Base-by-base conservation (phyloP, 345 rosid species). In the Boechera stricta region DNA sequence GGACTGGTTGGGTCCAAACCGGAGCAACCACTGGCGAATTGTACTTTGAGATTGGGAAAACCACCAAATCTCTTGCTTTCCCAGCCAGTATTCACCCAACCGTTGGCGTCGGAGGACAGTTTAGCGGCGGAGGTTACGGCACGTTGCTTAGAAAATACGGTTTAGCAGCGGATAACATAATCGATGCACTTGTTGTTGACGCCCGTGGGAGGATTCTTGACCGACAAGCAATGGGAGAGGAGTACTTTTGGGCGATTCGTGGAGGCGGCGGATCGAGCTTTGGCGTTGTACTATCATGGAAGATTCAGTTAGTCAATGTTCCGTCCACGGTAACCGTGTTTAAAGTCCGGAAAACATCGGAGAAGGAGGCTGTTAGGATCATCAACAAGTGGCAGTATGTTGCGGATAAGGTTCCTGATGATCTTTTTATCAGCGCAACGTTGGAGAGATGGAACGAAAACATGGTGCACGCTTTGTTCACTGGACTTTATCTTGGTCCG, bases 261-360 rank as follows among this genome's bases (percentile, higher is more conserved):
- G 90, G 90, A 3, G 90, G 88, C 1, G 88, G 88, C 0, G 91
- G 82, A 2, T 84, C 82, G 1, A 85, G 89, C 55, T 87, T 87
- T 35, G 82, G 86, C 10, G 63, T 87, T 24, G 77, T 87, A 7
- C 69, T 82, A 11, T 61, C 85, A 2, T 87, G 87, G 86, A 84
- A 85, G 77, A 72, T 87, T 3, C 77, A 80, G 45, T 81, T 64
- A 31, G 85, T 87, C 18, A 62, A 76, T 16, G 87, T 87, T 36
- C 91, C 91, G 0, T 56, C 74, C 2, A 64, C 33, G 1, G 85
- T 85, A 36, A 85, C 91, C 0, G 82, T 87, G 16, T 87, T 87
- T 62, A 70, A 67, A 10, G 73, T 84, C 39, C 9, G 21, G 0
- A 85, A 75, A 69, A 81, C 82, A 4, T 53, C 81, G 6, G 85